Evolutionary conservation across 306 rosid species (phyloP), one percentile per base, ranked within the genome.

Genomic region (Malus sieversii): DNA sequence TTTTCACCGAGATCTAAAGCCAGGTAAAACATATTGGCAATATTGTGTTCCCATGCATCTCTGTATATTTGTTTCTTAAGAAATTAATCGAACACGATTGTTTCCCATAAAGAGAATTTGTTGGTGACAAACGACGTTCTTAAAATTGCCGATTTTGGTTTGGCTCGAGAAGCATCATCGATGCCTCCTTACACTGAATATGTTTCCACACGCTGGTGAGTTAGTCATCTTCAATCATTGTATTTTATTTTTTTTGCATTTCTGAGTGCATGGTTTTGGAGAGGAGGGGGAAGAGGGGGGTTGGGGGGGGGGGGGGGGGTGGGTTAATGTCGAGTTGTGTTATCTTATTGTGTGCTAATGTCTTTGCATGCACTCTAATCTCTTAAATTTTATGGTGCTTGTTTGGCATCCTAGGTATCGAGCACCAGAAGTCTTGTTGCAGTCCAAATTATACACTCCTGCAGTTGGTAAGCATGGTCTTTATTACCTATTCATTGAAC

Each of bases 131-230:
- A 86, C 68, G 91, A 88, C 52, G 38, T 90, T 83, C 85, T 92
- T 79, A 92, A 90, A 84, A 85, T 92, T 82, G 97, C 96, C 27
- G 97, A 92, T 83, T 92, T 92, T 74, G 97, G 97, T 71, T 79
- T 92, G 86, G 97, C 97, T 79, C 85, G 97, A 82, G 97, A 92
- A 87, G 85, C 84, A 75, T 88, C 91, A 71, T 92, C 96, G 1
- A 75, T 86, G 90, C 96, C 96, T 81, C 97, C 97, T 66, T 92
- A 92, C 79, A 92, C 97, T 66, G 96, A 92, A 88, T 92, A 92
- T 84, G 97, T 92, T 79, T 90, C 97, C 84, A 92, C 97, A 51
- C 90, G 97, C 69, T 92, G 97, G 97, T 92, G 85, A 89, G 97
- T 84, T 9, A 4, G 23, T 35, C 57, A 62, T 78, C n/a, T 74